Percentiles rank a stretch among this genome's conserved stretches.
phyloP scores from a whole-genome alignment of 108 stramenopile genomes.

The Nitzschia sp. region DNA sequence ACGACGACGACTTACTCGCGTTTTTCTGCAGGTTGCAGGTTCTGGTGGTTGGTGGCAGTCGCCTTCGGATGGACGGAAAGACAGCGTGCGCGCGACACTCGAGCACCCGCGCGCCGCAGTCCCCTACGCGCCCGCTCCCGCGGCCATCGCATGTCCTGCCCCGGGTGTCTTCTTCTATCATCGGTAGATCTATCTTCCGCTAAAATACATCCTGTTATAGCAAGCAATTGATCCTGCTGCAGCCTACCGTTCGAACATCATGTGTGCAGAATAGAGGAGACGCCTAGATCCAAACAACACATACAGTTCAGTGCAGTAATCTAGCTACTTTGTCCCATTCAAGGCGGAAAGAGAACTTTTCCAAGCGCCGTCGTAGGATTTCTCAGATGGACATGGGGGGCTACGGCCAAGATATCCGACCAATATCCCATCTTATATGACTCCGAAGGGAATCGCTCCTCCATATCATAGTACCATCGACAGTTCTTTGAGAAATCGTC shows the following conservation, averaged over 20 bases:
- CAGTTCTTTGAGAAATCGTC: constrained; percentile 15
- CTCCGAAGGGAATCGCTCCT: constrained; percentile 5
- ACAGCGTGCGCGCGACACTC: neutral
- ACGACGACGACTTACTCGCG: neutral
- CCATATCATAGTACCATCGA: constrained; percentile 26
- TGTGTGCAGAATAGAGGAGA: too few relatives aligned
- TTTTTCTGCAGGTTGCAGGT: neutral
- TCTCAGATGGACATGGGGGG: constrained; percentile 5
- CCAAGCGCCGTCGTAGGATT: neutral
- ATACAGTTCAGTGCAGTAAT: too few relatives aligned
- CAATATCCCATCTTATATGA: constrained; percentile 41
- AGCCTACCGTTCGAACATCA: too few relatives aligned
- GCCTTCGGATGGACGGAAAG: neutral
- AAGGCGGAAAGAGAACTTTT: constrained; percentile 1
- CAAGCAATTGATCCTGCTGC: too few relatives aligned
- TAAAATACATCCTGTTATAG: too few relatives aligned
- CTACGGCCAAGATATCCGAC: constrained; percentile 32
- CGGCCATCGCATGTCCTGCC: too few relatives aligned
- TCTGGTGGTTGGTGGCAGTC: neutral
- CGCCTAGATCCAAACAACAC: too few relatives aligned
- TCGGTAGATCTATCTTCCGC: too few relatives aligned
- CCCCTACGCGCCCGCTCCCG: too few relatives aligned
- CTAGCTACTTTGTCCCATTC: too few relatives aligned
- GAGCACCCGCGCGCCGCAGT: neutral
- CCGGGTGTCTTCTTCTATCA: too few relatives aligned